Evolutionary conservation across 2,329 filamentous ascomycete species (phyloP).

Genomic region (Fusarium tupiense): DNA sequence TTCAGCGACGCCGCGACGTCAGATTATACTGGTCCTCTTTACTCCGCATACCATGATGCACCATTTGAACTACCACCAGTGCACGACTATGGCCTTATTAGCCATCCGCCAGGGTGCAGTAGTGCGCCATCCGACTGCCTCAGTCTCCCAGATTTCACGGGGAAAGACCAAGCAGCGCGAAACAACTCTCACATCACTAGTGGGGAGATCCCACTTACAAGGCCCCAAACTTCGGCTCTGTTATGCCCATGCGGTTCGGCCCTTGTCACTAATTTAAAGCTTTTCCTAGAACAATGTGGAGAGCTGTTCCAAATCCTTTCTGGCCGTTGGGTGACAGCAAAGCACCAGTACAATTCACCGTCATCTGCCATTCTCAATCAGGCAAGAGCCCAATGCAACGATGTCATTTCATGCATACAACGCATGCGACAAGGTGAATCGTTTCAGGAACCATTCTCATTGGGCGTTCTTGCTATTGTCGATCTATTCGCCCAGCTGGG

Average conservation of each 20-base stretch:
- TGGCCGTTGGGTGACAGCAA: neutral
- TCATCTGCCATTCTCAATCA: neutral
- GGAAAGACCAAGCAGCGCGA: too few species aligned
- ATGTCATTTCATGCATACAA: accelerated
- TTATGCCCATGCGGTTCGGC: neutral
- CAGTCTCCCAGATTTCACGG: too few species aligned
- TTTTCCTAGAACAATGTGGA: neutral
- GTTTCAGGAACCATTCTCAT: accelerated
- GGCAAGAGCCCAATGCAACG: accelerated
- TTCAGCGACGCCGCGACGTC: too few species aligned
- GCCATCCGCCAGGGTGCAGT: too few species aligned
- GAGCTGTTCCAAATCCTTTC: neutral
- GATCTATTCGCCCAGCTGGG: neutral
- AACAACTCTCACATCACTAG: too few species aligned
- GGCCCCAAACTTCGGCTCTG: neutral
- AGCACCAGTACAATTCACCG: neutral
- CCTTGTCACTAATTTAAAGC: neutral
- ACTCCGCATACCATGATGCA: too few species aligned
- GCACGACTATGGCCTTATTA: too few species aligned
- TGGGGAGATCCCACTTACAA: too few species aligned
- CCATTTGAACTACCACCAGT: too few species aligned
- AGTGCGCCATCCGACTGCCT: too few species aligned
- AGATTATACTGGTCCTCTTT: too few species aligned
- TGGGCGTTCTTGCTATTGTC: neutral
- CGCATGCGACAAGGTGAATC: neutral